Conservation (phyloP, 306 rosid species). For the Glycine latifolia region DNA sequence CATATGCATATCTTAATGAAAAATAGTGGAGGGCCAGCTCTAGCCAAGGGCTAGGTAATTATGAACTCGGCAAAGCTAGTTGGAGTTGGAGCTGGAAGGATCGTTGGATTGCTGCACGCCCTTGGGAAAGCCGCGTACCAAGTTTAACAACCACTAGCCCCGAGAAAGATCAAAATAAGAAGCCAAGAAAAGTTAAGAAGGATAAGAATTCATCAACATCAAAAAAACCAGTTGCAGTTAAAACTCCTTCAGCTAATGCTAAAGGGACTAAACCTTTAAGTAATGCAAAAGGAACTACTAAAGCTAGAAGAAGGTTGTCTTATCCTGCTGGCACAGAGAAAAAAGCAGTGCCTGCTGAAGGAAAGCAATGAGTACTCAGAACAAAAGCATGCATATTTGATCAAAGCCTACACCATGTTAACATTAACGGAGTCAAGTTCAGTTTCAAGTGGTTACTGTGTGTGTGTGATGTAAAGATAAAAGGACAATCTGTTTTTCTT, state of each 20-base stretch:
- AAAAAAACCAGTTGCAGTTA: conserved; percentile 47
- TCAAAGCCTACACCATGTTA: neutral
- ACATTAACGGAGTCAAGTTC: conserved; percentile 34
- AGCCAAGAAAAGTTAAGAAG: conserved; percentile 45
- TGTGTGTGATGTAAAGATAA: conserved; percentile 22
- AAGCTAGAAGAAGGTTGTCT: conserved; percentile 60
- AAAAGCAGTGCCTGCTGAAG: conserved; percentile 40
- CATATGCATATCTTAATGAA: conserved; percentile 35
- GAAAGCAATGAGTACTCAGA: conserved; percentile 47
- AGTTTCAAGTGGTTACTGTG: conserved; percentile 30
- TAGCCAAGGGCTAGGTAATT: conserved; percentile 65
- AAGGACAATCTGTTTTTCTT: conserved; percentile 16
- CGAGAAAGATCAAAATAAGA: conserved; percentile 51
- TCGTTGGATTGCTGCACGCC: conserved; percentile 85
- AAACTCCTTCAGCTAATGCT: conserved; percentile 52
- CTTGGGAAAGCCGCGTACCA: conserved; percentile 79
- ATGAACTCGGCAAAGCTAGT: conserved; percentile 68
- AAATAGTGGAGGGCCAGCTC: conserved; percentile 83
- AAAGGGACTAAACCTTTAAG: conserved; percentile 48
- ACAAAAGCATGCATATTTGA: conserved; percentile 31
- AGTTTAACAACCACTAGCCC: conserved; percentile 48
- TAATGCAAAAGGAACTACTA: conserved; percentile 57
- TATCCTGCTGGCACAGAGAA: conserved; percentile 57
- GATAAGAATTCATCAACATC: conserved; percentile 48
- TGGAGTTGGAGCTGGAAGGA: conserved; percentile 98